Base-by-base conservation (phyloP, 116 monocot species). In the Papilionanthe hybrid region DNA sequence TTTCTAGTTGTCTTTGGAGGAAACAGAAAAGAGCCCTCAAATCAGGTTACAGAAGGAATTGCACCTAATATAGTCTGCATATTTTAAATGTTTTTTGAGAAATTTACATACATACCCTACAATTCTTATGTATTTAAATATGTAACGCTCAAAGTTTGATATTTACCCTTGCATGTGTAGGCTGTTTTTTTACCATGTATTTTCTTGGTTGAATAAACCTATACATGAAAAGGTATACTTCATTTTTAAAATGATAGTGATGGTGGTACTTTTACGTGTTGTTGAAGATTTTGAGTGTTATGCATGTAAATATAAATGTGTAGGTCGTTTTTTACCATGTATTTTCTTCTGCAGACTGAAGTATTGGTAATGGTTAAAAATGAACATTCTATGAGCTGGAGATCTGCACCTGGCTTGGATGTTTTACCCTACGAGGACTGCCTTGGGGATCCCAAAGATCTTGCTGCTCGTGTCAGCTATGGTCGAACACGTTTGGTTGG, bases 1-100 rank as follows among this genome's bases (percentile, higher is more conserved):
- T 91, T 87, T 80, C 87, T 95, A 69, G 85, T 99, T 76, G 95
- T 93, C 76, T 95, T 99, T 89, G 99, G 99, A 77, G 99, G 99
- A 82, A 90, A 82, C 81, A 91, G 85, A 80, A 99, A 99, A 82
- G 99, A 95, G 42, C 82, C 91, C 79, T 93, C 91, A 56, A 87
- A 93, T 88, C 90, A 94, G 93, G 99, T 99, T 49, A 48, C 45
- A 67, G 42, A 80, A 53, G 15, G 22, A 30, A 63, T 5, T 63
- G 47, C 53, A 17, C 60, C 8, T 5, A 58, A 18, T 19, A 7
- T 13, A 37, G 9, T 18, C 25, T 13, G 69, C 69, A 32, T 32
- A 30, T 37, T 13, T 60, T 17, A 69, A 37, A 29, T 69, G 22
- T 57, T 56, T 28, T 32, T 32, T 32, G 32, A 32, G 32, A 32